Evolutionary conservation across 106 monocot species (phyloP).

Genomic region (Phalaenopsis equestris): DNA sequence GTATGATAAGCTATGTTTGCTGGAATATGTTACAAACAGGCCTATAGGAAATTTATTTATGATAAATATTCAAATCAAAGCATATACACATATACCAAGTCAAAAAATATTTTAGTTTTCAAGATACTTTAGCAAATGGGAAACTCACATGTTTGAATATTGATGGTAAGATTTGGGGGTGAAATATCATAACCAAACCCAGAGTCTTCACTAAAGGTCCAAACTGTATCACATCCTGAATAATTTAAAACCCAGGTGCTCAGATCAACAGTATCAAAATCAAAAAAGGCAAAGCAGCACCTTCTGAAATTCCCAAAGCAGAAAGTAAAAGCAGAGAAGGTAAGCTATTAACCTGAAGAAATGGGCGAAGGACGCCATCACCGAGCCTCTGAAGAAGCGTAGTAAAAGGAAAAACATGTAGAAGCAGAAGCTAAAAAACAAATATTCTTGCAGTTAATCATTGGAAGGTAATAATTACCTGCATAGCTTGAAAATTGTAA

Average conservation of each 20-base stretch:
- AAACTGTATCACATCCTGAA: conserved; percentile 97
- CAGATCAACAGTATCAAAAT: background rate
- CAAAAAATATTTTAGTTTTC: no score
- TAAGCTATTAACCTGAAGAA: conserved; percentile 62
- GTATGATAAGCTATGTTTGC: no score
- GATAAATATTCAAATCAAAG: no score
- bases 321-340: background rate
- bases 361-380: conserved; percentile 69
- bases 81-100: no score
- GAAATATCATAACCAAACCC: conserved; percentile 61
- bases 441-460: background rate
- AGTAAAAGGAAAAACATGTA: conserved; percentile 7
- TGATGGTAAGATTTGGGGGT: conserved; percentile 67
- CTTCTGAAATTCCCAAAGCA: background rate
- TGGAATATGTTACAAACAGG: no score
- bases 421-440: background rate
- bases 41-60: no score
- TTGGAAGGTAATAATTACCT: conserved; percentile 28
- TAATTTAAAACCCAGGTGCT: background rate
- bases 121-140: background rate
- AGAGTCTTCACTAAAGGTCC: conserved; percentile 81
- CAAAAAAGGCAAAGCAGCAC: background rate
- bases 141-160: conserved; percentile 79
- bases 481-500: conserved; percentile 75
- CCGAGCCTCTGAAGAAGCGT: conserved; percentile 61